A percentile compares a stretch with the other conserved stretches of the same genome.
Conservation (phyloP, 805 yeast genomes). For the Teunomyces aglyptinius region DNA sequence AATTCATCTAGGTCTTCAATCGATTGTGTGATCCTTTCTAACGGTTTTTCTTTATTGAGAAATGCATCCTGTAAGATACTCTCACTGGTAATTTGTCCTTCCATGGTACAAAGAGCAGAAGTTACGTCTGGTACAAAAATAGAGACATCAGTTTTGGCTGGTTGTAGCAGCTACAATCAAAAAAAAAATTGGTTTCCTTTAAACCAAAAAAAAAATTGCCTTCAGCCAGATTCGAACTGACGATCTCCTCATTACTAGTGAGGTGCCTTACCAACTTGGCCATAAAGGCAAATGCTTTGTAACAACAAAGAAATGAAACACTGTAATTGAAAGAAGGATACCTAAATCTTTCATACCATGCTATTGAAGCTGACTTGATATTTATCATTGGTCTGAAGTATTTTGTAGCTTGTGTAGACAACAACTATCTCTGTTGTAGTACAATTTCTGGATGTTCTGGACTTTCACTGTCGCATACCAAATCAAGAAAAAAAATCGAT, state of each 20-base stretch:
- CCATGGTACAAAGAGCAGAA: conserved; percentile 2
- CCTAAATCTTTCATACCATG: too few relatives aligned
- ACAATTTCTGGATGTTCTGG: not conserved
- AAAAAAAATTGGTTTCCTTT: not conserved
- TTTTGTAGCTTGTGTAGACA: too few relatives aligned
- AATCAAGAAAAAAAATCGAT: not conserved
- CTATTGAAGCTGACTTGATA: too few relatives aligned
- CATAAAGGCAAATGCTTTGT: conserved; percentile 11
- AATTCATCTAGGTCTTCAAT: conserved; percentile 76
- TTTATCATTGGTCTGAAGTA: too few relatives aligned
- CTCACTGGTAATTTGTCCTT: conserved; percentile 30
- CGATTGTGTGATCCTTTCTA: conserved; percentile 32
- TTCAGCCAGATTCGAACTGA: conserved; percentile 20
- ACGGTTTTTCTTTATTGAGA: conserved; percentile 19
- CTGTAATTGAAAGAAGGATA: too few relatives aligned
- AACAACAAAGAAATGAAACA: not conserved
- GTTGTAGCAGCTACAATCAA: too few relatives aligned
- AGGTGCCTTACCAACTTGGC: conserved; percentile 20
- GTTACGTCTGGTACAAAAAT: not conserved
- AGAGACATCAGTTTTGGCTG: not conserved
- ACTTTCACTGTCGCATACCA: not conserved
- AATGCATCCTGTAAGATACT: conserved; percentile 37
- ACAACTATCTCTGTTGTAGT: too few relatives aligned
- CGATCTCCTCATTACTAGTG: conserved; percentile 20
- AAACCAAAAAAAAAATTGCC: conserved; percentile 10